Percentiles rank a stretch among this genome's conserved stretches.
These are phyloP conservation scores for Starmerella powellii DNA, from an alignment of 805 yeast genomes.

Conservation along the genomic window DNA sequence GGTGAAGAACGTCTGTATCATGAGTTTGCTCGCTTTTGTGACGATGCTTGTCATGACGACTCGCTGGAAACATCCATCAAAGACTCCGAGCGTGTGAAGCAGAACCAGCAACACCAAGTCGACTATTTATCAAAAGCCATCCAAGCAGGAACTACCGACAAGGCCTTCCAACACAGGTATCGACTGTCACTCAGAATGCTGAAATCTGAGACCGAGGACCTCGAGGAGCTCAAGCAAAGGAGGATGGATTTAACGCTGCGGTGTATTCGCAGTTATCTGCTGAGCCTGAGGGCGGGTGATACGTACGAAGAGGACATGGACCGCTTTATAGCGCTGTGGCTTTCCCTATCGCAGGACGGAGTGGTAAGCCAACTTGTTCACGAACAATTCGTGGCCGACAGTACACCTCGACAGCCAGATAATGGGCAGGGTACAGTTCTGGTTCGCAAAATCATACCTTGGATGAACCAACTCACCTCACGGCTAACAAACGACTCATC, in stretches of 20 bases:
- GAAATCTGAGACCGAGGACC: slow-evolving; percentile 39
- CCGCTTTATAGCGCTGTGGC: slow-evolving; percentile 71
- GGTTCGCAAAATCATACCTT: slow-evolving; percentile 51
- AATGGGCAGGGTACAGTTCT: slow-evolving; percentile 33
- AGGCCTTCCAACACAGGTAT: background rate
- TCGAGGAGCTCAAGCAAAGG: slow-evolving; percentile 31
- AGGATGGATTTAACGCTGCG: slow-evolving; percentile 37
- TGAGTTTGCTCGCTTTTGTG: slow-evolving; percentile 59
- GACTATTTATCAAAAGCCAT: slow-evolving; percentile 3
- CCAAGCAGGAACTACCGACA: background rate
- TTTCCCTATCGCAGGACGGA: slow-evolving; percentile 43
- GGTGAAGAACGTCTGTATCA: slow-evolving; percentile 38
- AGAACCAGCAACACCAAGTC: slow-evolving; percentile 28
- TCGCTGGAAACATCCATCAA: slow-evolving; percentile 29
- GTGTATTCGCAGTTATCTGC: slow-evolving; percentile 49
- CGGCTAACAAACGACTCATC: slow-evolving; percentile 47
- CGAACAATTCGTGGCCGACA: too few species aligned
- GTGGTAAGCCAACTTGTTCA: slow-evolving; percentile 31
- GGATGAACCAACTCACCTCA: slow-evolving; percentile 76
- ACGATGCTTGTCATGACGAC: slow-evolving; percentile 15
- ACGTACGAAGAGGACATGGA: slow-evolving; percentile 17
- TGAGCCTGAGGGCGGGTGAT: slow-evolving; percentile 27
- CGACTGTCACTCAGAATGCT: slow-evolving; percentile 6
- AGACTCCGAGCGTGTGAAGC: slow-evolving; percentile 13
- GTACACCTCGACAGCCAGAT: too few species aligned